These are phyloP conservation scores for Pyrenochaeta sp. DNA, from an alignment of 2,329 filamentous ascomycete species.

Conservation along the genomic window DNA sequence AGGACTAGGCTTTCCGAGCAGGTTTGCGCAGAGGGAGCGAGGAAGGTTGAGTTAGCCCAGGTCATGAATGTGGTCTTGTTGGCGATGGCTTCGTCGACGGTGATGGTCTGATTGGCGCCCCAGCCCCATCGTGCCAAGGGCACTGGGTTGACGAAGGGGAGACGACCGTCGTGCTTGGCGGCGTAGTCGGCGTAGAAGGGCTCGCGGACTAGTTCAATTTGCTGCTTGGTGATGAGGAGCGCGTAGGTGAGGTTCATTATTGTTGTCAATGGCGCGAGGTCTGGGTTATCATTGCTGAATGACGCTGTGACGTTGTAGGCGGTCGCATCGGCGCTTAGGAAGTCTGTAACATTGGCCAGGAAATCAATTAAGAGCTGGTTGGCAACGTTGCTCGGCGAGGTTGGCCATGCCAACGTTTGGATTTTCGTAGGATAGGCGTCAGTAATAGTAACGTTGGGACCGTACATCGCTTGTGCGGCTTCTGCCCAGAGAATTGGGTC, in stretches of 20 bases:
- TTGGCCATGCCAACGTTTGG: slow-evolving; percentile 55
- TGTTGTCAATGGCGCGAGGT: slow-evolving; percentile 41
- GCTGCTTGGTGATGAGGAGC: slow-evolving; percentile 58
- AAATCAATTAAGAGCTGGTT: slow-evolving; percentile 55
- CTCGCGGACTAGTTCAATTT: slow-evolving; percentile 56
- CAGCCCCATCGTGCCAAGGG: slow-evolving; percentile 60
- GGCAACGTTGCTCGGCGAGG: slow-evolving; percentile 34
- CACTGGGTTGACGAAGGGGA: slow-evolving; percentile 60
- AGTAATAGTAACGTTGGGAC: slow-evolving; percentile 54
- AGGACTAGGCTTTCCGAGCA: slow-evolving; percentile 62
- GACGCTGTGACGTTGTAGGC: slow-evolving; percentile 48
- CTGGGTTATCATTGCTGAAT: slow-evolving; percentile 47
- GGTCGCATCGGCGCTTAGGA: slow-evolving; percentile 52
- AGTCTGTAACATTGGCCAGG: slow-evolving; percentile 53
- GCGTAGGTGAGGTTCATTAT: slow-evolving; percentile 58
- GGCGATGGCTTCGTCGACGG: slow-evolving; percentile 54
- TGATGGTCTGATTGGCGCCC: slow-evolving; percentile 51
- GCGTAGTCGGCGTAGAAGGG: slow-evolving; percentile 62
- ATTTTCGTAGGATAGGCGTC: slow-evolving; percentile 54
- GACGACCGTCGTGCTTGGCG: slow-evolving; percentile 54
- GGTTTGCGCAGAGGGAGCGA: slow-evolving; percentile 52
- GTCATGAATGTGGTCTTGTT: slow-evolving; percentile 61
- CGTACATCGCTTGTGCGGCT: slow-evolving; percentile 57
- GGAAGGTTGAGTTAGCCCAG: slow-evolving; percentile 60
- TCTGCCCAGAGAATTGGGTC: slow-evolving; percentile 55